Conservation (phyloP, 768 basidiomycete species). For the Auricularia cornea region DNA sequence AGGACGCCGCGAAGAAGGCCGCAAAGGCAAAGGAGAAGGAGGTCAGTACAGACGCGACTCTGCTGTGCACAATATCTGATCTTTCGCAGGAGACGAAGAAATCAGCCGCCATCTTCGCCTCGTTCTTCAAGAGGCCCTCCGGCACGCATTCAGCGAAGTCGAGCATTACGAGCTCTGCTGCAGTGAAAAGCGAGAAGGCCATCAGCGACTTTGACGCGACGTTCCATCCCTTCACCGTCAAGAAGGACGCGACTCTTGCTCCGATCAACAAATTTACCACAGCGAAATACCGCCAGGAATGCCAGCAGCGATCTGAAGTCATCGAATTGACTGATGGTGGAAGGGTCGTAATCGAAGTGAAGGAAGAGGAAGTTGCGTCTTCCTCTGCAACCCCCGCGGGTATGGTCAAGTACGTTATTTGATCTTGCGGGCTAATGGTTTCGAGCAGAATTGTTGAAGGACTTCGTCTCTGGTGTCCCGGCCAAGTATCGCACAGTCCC, state of each 20-base stretch:
- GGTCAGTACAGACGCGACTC: constrained; percentile 42
- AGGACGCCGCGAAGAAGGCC: constrained; percentile 44
- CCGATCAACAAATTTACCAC: constrained; percentile 60
- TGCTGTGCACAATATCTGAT: neutral
- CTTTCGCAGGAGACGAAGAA: constrained; percentile 45
- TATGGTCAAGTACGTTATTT: constrained; percentile 8
- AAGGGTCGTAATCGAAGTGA: constrained; percentile 56
- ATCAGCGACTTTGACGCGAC: constrained; percentile 54
- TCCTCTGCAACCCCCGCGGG: constrained; percentile 15
- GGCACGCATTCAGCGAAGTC: constrained; percentile 6
- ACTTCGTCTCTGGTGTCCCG: constrained; percentile 9
- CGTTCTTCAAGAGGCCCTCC: constrained; percentile 66
- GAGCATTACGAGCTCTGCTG: constrained; percentile 16
- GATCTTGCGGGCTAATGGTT: neutral
- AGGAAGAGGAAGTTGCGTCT: constrained; percentile 25
- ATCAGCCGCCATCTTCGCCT: constrained; percentile 67
- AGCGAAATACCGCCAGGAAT: constrained; percentile 16
- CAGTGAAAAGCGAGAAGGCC: constrained; percentile 13
- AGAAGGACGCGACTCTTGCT: constrained; percentile 66
- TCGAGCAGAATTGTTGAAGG: constrained; percentile 7
- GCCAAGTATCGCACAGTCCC: neutral
- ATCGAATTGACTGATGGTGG: constrained; percentile 24
- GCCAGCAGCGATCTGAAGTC: constrained; percentile 14
- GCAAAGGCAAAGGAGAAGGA: constrained; percentile 69
- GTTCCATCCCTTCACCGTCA: constrained; percentile 74